Evolutionary conservation across 805 yeast genomes (phyloP).

Genomic region (Naumovozyma dairenensis): DNA sequence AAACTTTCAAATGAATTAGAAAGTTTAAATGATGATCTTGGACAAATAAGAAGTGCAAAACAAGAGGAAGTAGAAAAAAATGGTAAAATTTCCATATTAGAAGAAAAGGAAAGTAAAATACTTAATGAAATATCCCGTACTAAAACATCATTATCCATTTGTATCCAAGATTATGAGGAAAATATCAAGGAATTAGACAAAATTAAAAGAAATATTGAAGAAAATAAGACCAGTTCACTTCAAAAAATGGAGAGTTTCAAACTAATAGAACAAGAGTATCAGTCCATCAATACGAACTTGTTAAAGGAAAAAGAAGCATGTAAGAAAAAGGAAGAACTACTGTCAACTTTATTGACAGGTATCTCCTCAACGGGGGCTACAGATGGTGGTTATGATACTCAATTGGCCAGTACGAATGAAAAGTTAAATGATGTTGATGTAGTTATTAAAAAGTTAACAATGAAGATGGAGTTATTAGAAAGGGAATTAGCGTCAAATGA

Average conservation of each 20-base stretch:
- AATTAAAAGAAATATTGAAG: slow-evolving; percentile 28
- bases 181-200: slow-evolving; percentile 33
- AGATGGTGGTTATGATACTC: slow-evolving; percentile 69
- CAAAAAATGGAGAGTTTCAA: slow-evolving; percentile 32
- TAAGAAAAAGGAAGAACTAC: slow-evolving; percentile 60
- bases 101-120: slow-evolving; percentile 43
- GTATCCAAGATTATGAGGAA: slow-evolving; percentile 47
- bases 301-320: slow-evolving; percentile 37
- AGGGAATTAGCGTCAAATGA: slow-evolving; percentile 39
- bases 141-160: slow-evolving; percentile 52
- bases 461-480: slow-evolving; percentile 49
- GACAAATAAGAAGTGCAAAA: slow-evolving; percentile 40
- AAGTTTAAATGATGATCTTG: slow-evolving; percentile 52
- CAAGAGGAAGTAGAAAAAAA: slow-evolving; percentile 53
- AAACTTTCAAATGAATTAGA: slow-evolving; percentile 45
- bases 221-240: slow-evolving; percentile 28
- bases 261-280: slow-evolving; percentile 37
- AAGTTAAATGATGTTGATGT: slow-evolving; percentile 45
- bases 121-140: slow-evolving; percentile 60
- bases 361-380: slow-evolving; percentile 71
- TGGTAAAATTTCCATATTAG: slow-evolving; percentile 49
- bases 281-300: slow-evolving; percentile 35
- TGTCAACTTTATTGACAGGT: slow-evolving; percentile 78
- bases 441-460: slow-evolving; percentile 44
- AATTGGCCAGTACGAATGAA: slow-evolving; percentile 53